Base-by-base conservation (phyloP, 225 moss, liverwort and hornwort species). In the Physcomitrium patens region DNA sequence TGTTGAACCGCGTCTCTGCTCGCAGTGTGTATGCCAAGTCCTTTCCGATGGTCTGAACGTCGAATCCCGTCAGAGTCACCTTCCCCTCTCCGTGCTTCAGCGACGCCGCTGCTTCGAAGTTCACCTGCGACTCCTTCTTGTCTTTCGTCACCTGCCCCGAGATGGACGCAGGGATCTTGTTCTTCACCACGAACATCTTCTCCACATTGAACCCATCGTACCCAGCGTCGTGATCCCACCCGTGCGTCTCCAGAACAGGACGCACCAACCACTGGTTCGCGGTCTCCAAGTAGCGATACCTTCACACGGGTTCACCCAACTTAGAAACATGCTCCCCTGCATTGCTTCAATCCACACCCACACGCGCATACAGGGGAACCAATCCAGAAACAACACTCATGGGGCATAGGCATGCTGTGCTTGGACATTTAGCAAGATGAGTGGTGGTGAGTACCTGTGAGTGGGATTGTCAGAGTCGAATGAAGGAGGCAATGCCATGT, bases 191-290 rank as follows among this genome's bases (percentile, higher is more conserved):
- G 45, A 87, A 87, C 67, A 81, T 63, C 44, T 87, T 87, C 81
- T 87, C 87, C 31, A 81, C 84, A 71, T 87, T 87, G 70, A 87
- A 84, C 3, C 87, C 87, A 5, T 87, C 87, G 69, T 87, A 87
- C n/a, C 87, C 87, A 14, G 87, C 87, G 43, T 87, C 87, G 66
- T 84, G 87, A 65, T 87, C 87, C 87, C 87, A 87, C 20, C 87
- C 87, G 70, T 87, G 87, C 16, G 87, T 87, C 67, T 87, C 87
- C 81, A 87, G 76, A 37, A 87, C 87, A 10, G 87, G 87, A 23
- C 87, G 87, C 37, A 87, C 87, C 78, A 87, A 73, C 87, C 87
- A 87, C 48, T 87, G 87, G 57, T 87, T 87, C 58, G 84, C 81
- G 8, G 87, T 87, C 53, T 87, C 87, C 87, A 87, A 60, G 78